Conservation (phyloP, 1,284 basidiomycete species). For the Ustilago shanxiensis region DNA sequence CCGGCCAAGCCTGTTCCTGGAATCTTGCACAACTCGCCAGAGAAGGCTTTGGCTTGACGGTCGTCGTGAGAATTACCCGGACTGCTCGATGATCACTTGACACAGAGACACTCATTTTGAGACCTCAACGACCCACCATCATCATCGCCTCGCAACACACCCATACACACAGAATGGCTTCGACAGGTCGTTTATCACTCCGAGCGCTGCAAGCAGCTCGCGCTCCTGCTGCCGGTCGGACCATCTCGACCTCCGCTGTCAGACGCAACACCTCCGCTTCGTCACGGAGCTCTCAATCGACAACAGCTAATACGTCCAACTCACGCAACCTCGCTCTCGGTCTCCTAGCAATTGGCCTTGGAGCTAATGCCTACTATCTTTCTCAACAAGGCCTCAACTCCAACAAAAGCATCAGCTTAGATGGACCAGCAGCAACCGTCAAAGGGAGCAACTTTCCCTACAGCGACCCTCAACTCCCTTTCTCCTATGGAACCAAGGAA, state of each 20-base stretch:
- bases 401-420: conserved; percentile 24
- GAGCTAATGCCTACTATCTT: conserved; percentile 39
- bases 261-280: conserved; percentile 15
- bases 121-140: too few relatives aligned
- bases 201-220: conserved; percentile 9
- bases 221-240: not conserved
- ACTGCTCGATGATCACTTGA: not conserved
- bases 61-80: not conserved
- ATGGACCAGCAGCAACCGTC: conserved; percentile 10
- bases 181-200: conserved; percentile 11
- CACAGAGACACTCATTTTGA: too few relatives aligned
- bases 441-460: conserved; percentile 10
- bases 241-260: conserved; percentile 14
- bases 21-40: too few relatives aligned
- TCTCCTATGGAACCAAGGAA: conserved; percentile 39
- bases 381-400: conserved; percentile 9
- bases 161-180: conserved; percentile 4
- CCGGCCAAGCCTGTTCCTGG: conserved; percentile 3
- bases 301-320: not conserved
- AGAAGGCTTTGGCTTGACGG: not conserved
- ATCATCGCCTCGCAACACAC: not conserved
- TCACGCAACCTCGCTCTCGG: conserved; percentile 28
- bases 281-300: not conserved
- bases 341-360: conserved; percentile 36
- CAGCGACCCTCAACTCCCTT: conserved; percentile 35